A percentile compares a stretch with the other conserved stretches of the same genome.
Conservation (phyloP, 768 basidiomycete species). For the Lanmaoa rubissima region DNA sequence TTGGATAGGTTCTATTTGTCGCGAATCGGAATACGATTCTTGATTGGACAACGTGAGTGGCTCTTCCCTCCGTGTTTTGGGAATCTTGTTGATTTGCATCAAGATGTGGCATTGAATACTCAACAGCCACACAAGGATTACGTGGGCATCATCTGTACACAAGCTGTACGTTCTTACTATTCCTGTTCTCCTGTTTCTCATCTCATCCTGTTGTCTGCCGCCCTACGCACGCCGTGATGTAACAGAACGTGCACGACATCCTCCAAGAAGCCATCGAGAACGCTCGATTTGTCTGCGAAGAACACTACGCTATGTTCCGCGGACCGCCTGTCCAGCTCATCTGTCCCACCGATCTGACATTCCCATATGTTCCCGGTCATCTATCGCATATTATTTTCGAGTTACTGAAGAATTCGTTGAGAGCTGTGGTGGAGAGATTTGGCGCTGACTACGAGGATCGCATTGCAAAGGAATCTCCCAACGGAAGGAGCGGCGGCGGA, state of each 20-base stretch:
- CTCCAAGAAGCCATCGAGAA: slow-evolving; percentile 99
- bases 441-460: slow-evolving; percentile 74
- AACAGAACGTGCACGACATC: slow-evolving; percentile 90
- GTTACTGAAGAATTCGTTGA: slow-evolving; percentile 94
- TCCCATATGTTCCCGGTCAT: slow-evolving; percentile 96
- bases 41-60: slow-evolving; percentile 89
- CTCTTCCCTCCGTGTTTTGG: neutral
- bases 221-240: neutral
- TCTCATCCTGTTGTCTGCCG: neutral
- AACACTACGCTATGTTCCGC: slow-evolving; percentile 94
- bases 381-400: slow-evolving; percentile 97
- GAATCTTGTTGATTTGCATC: slow-evolving; percentile 2
- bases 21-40: slow-evolving; percentile 92
- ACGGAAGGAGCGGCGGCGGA: slow-evolving; percentile 4
- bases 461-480: slow-evolving; percentile 4
- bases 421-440: slow-evolving; percentile 92
- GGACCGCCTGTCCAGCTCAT: slow-evolving; percentile 96
- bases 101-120: slow-evolving; percentile 93
- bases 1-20: slow-evolving; percentile 96
- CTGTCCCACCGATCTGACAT: slow-evolving; percentile 81
- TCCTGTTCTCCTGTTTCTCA: neutral
- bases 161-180: slow-evolving; percentile 56
- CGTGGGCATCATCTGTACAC: slow-evolving; percentile 96
- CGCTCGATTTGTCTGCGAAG: slow-evolving; percentile 91
- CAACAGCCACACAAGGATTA: slow-evolving; percentile 87